Conservation (phyloP, 805 yeast species). For the Ogataea nitratoaversa region DNA sequence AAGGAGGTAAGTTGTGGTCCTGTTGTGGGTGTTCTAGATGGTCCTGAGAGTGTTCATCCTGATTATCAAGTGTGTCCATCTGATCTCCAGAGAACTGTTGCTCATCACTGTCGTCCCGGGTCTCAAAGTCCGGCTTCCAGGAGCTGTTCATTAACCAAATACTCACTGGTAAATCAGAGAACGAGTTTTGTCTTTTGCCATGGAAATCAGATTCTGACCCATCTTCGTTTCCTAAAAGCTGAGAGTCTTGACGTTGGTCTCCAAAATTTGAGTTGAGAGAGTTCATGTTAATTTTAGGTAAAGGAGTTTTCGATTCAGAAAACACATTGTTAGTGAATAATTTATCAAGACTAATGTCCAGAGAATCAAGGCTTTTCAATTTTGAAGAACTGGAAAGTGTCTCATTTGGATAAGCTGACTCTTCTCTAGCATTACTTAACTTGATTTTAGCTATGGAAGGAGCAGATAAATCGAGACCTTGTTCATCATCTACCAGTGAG, state of each 20-base stretch:
- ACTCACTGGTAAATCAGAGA: slow-evolving; percentile 13
- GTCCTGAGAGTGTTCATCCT: not conserved
- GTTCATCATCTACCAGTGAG: slow-evolving; percentile 1
- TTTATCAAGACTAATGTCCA: slow-evolving; percentile 19
- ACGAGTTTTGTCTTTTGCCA: not conserved
- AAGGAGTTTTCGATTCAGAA: slow-evolving; percentile 14
- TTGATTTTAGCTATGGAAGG: slow-evolving; percentile 11
- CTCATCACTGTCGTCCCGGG: not conserved
- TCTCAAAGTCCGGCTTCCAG: slow-evolving; percentile 16
- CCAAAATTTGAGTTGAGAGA: not conserved
- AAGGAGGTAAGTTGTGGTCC: not conserved
- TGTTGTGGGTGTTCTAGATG: not conserved
- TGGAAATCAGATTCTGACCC: not conserved
- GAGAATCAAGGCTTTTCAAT: slow-evolving; percentile 10
- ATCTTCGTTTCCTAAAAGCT: not conserved
- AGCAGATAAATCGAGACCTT: slow-evolving; percentile 3
- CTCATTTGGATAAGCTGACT: not conserved
- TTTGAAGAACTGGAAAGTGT: slow-evolving; percentile 3
- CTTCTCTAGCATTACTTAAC: slow-evolving; percentile 4
- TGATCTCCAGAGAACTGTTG: not conserved
- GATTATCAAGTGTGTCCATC: not conserved
- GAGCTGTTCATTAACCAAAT: slow-evolving; percentile 18
- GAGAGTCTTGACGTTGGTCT: not conserved
- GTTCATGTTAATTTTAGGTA: slow-evolving; percentile 15
- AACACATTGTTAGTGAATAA: slow-evolving; percentile 26